Conservation (phyloP, 2,329 filamentous ascomycete genomes). For the Fusarium palustre region DNA sequence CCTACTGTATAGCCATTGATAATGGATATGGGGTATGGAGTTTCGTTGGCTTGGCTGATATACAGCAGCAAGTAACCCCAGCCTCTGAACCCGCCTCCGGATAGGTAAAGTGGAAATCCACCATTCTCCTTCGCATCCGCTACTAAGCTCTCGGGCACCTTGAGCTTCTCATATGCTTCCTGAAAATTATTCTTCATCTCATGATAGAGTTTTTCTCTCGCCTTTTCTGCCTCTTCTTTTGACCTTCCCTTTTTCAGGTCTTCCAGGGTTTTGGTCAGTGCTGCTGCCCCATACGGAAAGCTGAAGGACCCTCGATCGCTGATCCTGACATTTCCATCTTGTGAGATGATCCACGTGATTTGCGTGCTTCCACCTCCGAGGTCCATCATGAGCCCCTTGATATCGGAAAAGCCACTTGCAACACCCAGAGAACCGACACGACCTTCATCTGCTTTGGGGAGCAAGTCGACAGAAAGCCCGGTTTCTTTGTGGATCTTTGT, state of each 20-base stretch:
- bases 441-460: slow-evolving; percentile 30
- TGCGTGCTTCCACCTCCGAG: slow-evolving; percentile 32
- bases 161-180: slow-evolving; percentile 19
- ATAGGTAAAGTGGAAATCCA: slow-evolving; percentile 27
- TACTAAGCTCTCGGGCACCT: slow-evolving; percentile 17
- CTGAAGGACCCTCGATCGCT: slow-evolving; percentile 28
- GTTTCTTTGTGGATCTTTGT: slow-evolving; percentile 5
- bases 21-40: slow-evolving; percentile 24
- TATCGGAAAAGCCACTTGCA: slow-evolving; percentile 27
- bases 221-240: slow-evolving; percentile 26
- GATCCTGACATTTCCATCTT: slow-evolving; percentile 24
- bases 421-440: slow-evolving; percentile 25
- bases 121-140: slow-evolving; percentile 10
- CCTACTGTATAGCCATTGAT: slow-evolving; percentile 26
- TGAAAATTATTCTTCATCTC: slow-evolving; percentile 20
- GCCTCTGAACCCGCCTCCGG: slow-evolving; percentile 25
- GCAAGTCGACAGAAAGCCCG: slow-evolving; percentile 14
- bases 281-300: slow-evolving; percentile 29
- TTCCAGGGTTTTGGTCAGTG: slow-evolving; percentile 20
- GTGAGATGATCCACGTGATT: slow-evolving; percentile 32
- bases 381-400: slow-evolving; percentile 30
- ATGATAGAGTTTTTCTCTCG: slow-evolving; percentile 4
- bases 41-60: slow-evolving; percentile 16
- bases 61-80: slow-evolving; percentile 30
- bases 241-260: slow-evolving; percentile 20